phyloP scores from a whole-genome alignment of 1,284 basidiomycete species.

The Anthracocystis walkeri region DNA sequence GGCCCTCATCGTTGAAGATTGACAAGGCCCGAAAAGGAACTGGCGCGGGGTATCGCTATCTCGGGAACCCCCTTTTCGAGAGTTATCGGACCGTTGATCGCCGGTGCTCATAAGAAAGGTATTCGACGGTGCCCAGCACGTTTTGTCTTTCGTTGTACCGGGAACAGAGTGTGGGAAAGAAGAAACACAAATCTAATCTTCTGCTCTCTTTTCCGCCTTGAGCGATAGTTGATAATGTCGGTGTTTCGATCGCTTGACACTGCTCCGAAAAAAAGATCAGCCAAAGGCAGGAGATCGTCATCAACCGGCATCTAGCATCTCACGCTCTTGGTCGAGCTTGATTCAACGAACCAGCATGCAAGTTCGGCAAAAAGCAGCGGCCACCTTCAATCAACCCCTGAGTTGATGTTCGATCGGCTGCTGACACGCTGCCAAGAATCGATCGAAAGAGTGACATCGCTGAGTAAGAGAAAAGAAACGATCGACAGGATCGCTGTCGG shows the following conservation, averaged over 20 bases:
- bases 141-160: too few species aligned
- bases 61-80: neutral
- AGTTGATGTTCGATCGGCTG: neutral
- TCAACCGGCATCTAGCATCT: neutral
- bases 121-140: too few species aligned
- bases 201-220: slow-evolving; percentile 6
- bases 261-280: neutral
- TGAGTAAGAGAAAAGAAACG: neutral
- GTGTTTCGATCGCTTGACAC: too few species aligned
- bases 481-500: slow-evolving; percentile 3
- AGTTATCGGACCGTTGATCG: too few species aligned
- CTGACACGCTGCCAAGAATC: slow-evolving; percentile 1
- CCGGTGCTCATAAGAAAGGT: too few species aligned
- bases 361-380: too few species aligned
- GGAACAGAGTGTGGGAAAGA: slow-evolving; percentile 6
- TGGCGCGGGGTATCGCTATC: neutral
- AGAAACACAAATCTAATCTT: slow-evolving; percentile 4
- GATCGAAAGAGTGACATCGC: slow-evolving; percentile 9
- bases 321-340: neutral
- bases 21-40: neutral
- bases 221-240: too few species aligned
- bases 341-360: neutral
- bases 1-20: neutral
- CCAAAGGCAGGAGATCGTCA: neutral
- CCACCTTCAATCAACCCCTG: neutral